These are phyloP conservation scores for Apophysomyces variabilis DNA, from an alignment of 371 early-diverging fungal genomes.

Conservation along the genomic window DNA sequence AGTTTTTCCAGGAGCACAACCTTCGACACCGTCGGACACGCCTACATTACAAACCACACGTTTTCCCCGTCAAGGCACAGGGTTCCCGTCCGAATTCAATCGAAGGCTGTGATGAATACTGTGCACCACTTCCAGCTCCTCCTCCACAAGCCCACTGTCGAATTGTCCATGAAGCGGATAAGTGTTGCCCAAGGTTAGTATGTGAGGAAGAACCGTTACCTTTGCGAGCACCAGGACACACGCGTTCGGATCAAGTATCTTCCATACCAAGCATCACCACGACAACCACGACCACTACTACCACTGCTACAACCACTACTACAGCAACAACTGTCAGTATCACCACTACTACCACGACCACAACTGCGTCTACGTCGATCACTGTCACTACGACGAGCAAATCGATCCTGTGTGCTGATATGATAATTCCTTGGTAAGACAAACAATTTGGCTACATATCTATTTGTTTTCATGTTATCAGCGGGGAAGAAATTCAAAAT, in stretches of 20 bases:
- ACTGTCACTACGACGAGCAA: background rate
- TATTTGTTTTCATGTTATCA: too few species aligned
- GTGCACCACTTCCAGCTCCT: background rate
- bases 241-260: background rate
- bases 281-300: background rate
- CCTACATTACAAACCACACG: constrained; percentile 2
- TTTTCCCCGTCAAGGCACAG: background rate
- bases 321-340: background rate
- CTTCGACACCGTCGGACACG: background rate
- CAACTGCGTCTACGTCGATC: background rate
- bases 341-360: background rate
- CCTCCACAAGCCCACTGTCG: background rate
- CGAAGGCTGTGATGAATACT: background rate
- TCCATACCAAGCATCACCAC: background rate
- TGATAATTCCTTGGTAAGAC: constrained; percentile 24
- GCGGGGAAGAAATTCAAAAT: too few species aligned
- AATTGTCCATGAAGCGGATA: background rate
- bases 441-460: background rate
- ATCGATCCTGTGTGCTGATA: constrained; percentile 15
- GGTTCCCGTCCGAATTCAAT: background rate
- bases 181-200: background rate
- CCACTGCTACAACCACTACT: background rate
- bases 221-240: constrained; percentile 67
- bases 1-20: background rate
- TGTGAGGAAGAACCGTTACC: background rate